Base-by-base conservation (phyloP, 116 monocot genomes). In the Papilionanthe hybrid region DNA sequence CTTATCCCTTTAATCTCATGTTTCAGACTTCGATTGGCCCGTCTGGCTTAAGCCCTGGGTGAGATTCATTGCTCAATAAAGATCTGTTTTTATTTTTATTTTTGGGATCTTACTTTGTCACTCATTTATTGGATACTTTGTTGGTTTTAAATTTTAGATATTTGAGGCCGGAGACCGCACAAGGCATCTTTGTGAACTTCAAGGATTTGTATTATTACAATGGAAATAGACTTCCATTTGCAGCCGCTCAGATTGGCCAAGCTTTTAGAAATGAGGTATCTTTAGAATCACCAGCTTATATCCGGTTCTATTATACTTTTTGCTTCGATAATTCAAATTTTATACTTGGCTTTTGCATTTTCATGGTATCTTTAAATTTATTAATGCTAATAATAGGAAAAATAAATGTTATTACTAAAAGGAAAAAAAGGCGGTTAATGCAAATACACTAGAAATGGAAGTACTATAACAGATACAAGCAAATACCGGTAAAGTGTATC, bases 171-270 rank as follows among this genome's bases (percentile, higher is more conserved):
- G 96, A 96, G 79, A 96, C 96, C 4, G 94, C 96, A 60, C 96
- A 96, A 42, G 96, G 96, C n/a, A 96, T 96, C 27, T 94, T 94
- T 86, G 96, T 96, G 13, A 96, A 96, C 78, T 96, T 96, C 72
- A 94, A 92, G 80, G 89, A 92, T 72, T 82, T 92, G 81, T 92
- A 92, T 65, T 87, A 87, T 82, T 92, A 92, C 85, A 92, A 92
- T 80, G 92, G 89, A 17, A 83, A 87, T 20, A 89, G 75, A 79
- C 92, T 92, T 81, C 92, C 92, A 13, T 92, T 96, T 85, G 96
- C 96, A 32, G 96, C 96, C 22, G 96, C 96, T 49, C 94, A 94
- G 76, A 92, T 96, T 77, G 94, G 96, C 0, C 94, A 94, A 43
- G 96, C 96, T 17, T 96, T 94, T 79, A 86, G 96, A 86, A 94